phyloP scores from a whole-genome alignment of 1,284 basidiomycete species.

The Hypsizygus ulmarius region DNA sequence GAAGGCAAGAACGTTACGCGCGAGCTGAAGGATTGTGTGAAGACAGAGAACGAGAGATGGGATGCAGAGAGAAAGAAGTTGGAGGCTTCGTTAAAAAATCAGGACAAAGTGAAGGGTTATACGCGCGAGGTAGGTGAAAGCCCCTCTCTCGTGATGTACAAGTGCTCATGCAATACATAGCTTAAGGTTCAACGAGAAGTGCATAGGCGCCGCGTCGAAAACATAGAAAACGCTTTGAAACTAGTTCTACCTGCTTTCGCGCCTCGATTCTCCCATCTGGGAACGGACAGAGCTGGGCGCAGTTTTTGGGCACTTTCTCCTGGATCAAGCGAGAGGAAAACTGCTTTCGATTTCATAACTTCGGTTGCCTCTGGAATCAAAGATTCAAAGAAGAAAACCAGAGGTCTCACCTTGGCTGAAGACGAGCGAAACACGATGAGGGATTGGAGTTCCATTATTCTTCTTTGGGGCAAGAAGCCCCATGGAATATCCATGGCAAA shows the following conservation, averaged over 20 bases:
- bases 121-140: not conserved
- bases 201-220: slow-evolving; percentile 37
- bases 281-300: slow-evolving; percentile 50
- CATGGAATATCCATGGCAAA: slow-evolving; percentile 9
- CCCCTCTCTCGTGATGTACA: not conserved
- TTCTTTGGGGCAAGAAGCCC: slow-evolving; percentile 62
- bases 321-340: slow-evolving; percentile 43
- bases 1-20: slow-evolving; percentile 52
- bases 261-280: slow-evolving; percentile 46
- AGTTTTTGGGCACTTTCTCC: slow-evolving; percentile 55
- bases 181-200: slow-evolving; percentile 31
- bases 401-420: slow-evolving; percentile 38
- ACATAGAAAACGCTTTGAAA: slow-evolving; percentile 40
- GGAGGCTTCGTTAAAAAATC: slow-evolving; percentile 23
- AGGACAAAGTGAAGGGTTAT: slow-evolving; percentile 11
- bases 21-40: slow-evolving; percentile 50
- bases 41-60: slow-evolving; percentile 39
- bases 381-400: slow-evolving; percentile 33
- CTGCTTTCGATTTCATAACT: slow-evolving; percentile 41
- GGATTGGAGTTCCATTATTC: slow-evolving; percentile 73
- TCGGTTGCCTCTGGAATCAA: slow-evolving; percentile 20
- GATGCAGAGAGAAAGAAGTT: slow-evolving; percentile 24
- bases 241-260: slow-evolving; percentile 36
- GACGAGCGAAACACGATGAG: slow-evolving; percentile 47
- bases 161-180: slow-evolving; percentile 10